phyloP scores from a whole-genome alignment of 768 basidiomycete species.

The Mycena sanguinolenta region DNA sequence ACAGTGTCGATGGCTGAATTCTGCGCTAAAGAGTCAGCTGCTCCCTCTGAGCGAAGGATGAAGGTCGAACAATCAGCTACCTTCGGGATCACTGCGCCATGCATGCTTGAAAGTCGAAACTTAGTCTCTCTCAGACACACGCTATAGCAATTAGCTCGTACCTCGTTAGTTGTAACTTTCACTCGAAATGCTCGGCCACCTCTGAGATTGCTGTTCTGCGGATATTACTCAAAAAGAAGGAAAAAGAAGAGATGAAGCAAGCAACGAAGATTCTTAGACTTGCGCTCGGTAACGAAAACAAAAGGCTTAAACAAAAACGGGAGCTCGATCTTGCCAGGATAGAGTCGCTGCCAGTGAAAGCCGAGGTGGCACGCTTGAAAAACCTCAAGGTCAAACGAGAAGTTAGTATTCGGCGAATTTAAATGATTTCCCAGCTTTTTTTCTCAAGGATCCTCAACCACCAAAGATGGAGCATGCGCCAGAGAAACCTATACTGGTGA shows the following conservation, averaged over 20 bases:
- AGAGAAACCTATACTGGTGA: background rate
- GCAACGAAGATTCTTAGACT: too few relatives aligned
- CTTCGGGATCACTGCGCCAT: too few relatives aligned
- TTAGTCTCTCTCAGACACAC: too few relatives aligned
- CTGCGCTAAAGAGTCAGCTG: too few relatives aligned
- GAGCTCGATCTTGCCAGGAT: slow-evolving; percentile 3
- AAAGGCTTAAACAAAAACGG: slow-evolving; percentile 11
- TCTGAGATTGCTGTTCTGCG: slow-evolving; percentile 12
- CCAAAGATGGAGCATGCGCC: background rate
- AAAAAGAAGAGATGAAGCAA: background rate
- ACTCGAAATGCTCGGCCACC: too few relatives aligned
- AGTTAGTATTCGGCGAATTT: background rate
- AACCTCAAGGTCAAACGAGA: background rate
- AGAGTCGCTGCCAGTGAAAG: slow-evolving; percentile 5
- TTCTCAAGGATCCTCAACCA: background rate
- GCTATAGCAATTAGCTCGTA: too few relatives aligned
- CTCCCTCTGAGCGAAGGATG: too few relatives aligned
- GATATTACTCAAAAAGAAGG: background rate
- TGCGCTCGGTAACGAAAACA: background rate
- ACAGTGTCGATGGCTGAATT: too few relatives aligned
- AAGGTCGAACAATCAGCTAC: too few relatives aligned
- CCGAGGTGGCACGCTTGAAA: background rate
- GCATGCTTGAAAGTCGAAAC: too few relatives aligned
- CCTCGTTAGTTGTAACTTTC: background rate
- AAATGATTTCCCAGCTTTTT: background rate